Conservation (phyloP, 192 early-diverging fungal species). For the Entomortierella parvispora region DNA sequence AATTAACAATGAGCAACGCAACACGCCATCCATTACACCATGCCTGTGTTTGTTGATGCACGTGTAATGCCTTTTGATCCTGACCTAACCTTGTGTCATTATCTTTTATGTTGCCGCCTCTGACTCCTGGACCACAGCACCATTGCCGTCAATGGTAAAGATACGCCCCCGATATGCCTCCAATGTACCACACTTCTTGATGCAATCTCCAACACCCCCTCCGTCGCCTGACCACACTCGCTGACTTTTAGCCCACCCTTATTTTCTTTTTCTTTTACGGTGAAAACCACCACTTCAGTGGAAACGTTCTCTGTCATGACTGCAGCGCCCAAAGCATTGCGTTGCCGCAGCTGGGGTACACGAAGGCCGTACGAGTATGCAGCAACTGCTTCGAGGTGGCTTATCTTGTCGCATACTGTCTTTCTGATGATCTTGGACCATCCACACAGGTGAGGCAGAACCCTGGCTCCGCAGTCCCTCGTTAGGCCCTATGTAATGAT, state of each 20-base stretch:
- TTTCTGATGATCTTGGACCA: constrained; percentile 62
- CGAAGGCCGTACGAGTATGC: constrained; percentile 64
- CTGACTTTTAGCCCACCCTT: not conserved
- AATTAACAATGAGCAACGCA: too few relatives aligned
- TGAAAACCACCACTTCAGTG: too few relatives aligned
- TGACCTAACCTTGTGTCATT: constrained; percentile 4
- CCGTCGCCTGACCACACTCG: not conserved
- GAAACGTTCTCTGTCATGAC: constrained; percentile 66
- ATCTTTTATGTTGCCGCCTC: not conserved
- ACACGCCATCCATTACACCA: too few relatives aligned
- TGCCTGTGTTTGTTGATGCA: too few relatives aligned
- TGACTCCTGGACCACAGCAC: constrained; percentile 46
- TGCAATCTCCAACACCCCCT: not conserved
- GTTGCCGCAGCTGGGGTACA: constrained; percentile 64
- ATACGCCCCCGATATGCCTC: not conserved
- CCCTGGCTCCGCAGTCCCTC: not conserved
- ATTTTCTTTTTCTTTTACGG: not conserved
- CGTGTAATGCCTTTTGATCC: too few relatives aligned
- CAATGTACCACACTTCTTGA: not conserved
- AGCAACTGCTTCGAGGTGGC: constrained; percentile 66
- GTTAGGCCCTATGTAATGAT: not conserved
- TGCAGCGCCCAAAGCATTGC: constrained; percentile 62
- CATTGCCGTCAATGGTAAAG: constrained; percentile 69
- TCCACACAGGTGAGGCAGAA: constrained; percentile 57
- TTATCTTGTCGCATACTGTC: constrained; percentile 63